Evolutionary conservation across 2,329 filamentous ascomycete genomes (phyloP), one percentile per base, ranked within the genome.

Genomic region (Monilinia laxa): DNA sequence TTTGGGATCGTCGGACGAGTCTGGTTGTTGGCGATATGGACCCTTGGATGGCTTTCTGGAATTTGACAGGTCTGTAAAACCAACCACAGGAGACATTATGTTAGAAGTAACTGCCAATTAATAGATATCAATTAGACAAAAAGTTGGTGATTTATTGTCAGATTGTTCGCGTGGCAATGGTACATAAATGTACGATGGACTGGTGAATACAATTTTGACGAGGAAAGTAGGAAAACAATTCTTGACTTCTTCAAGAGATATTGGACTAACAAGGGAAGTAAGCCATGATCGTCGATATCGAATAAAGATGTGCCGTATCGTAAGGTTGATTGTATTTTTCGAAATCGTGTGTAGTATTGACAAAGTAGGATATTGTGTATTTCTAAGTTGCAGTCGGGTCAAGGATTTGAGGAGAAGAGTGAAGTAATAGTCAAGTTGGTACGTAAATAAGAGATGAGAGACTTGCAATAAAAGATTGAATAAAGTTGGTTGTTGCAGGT

Each of bases 41-140:
- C 47, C 62, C 14, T 62, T 62, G 14, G 56, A 66, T 62, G 28
- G 11, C 12, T 25, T 49, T n/a, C 35, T 62, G 14, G 25, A 16
- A 38, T n/a, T 55, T 35, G 51, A 51, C 25, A 31, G 35, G 20
- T 62, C 49, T 35, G 47, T 20, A 53, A 54, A 62, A 45, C 38
- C 47, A 47, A n/a, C 38, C 56, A 54, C 14, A 28, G 53, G 42
- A 59, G 63, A 59, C 63, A 65, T 65, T 11, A 25, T 38, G 11
- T 53, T 5, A 10, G 12, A 51, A 16, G 4, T n/a, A 12, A 25
- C 31, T 20, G n/a, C n/a, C 14, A 18, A 51, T 51, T n/a, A 18
- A 45, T 23, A 45, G 42, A 23, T 10, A 58, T 28, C 16, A 25
- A 58, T 45, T n/a, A 6, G 58, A 12, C 12, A 62, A 14, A 25